Percentiles rank a stretch among this genome's conserved stretches.
Conservation (phyloP, 305 asterid genomes). For the Withania somnifera region DNA sequence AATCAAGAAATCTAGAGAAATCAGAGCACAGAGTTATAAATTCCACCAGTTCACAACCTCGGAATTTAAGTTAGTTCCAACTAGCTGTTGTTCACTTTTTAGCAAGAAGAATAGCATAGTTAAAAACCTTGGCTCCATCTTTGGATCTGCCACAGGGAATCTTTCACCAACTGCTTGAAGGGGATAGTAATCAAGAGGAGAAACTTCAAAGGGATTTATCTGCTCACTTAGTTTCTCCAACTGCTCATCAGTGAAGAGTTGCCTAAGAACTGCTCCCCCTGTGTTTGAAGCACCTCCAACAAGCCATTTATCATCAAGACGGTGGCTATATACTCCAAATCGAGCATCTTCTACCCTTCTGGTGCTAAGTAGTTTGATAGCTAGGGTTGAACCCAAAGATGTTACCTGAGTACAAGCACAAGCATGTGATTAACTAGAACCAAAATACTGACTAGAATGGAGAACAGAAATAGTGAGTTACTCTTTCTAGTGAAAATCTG, state of each 20-base stretch:
- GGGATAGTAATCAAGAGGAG: conserved; percentile 79
- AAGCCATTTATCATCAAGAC: conserved; percentile 93
- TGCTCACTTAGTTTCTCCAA: conserved; percentile 53
- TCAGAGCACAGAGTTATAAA: not conserved
- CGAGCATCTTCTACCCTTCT: conserved; percentile 80
- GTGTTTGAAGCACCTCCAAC: conserved; percentile 99
- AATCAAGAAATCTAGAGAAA: not conserved
- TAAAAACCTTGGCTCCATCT: conserved; percentile 67
- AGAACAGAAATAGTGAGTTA: not conserved
- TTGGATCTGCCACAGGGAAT: conserved; percentile 72
- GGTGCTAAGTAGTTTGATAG: conserved; percentile 88
- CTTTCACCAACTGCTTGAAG: conserved; percentile 65
- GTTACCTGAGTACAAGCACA: conserved; percentile 45
- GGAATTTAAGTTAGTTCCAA: not conserved
- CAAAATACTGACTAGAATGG: not conserved
- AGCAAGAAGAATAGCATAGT: not conserved
- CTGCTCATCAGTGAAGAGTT: conserved; percentile 65
- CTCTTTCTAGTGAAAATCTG: not conserved
- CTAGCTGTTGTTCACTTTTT: not conserved
- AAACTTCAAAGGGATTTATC: conserved; percentile 53
- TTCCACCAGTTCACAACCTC: not conserved
- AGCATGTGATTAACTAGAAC: not conserved
- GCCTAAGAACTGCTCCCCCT: conserved; percentile 88
- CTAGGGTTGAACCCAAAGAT: conserved; percentile 89
- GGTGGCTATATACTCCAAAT: conserved; percentile 87